Evolutionary conservation across 176 grass and related monocot genomes (phyloP), one percentile per base, ranked within the genome.

Genomic region (Leersia perrieri): DNA sequence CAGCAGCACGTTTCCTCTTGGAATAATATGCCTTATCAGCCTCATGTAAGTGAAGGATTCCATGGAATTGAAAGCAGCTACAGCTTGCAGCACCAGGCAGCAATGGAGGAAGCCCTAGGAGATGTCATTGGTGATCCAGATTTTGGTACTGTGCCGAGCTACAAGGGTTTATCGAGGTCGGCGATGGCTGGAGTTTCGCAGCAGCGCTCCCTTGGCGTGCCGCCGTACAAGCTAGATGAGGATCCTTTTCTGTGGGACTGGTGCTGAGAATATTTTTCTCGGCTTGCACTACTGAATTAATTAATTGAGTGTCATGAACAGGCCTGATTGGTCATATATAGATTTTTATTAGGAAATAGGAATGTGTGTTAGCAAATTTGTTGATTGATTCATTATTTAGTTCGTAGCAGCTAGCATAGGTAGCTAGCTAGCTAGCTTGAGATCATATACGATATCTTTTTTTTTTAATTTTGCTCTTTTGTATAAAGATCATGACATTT

Each of bases 71-170:
- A 55, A 75, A 77, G 35, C 83, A 77, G 44, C 83, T 77, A 80
- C 83, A 72, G 5, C 72, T 60, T 75, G 47, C 82, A 7, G 33
- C 68, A 57, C 4, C 2, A 89, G 87, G 77, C 76, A 62, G 51
- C 41, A 66, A 49, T 66, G 77, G n/a, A 11, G 26, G 72, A 42
- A 85, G 77, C 82, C 62, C 72, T 85, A 76, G 72, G 18, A 35
- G 42, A 77, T 2, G 31, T 8, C 49, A 5, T 62, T 1, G 18
- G 31, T 1, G 23, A 31, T 38, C 49, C 63, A n/a, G 30, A 76
- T 51, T 60, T 57, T 1, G 33, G 1, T 42, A 69, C 18, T 9
- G n/a, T 60, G 10, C 9, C 5, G 16, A 23, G 51, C 51, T n/a
- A n/a, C 51, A 49, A 33, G 14, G 55, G 70, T 44, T 74, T 70